phyloP scores from a whole-genome alignment of 202 grass and related monocot genomes.

The Musa balbisiana region DNA sequence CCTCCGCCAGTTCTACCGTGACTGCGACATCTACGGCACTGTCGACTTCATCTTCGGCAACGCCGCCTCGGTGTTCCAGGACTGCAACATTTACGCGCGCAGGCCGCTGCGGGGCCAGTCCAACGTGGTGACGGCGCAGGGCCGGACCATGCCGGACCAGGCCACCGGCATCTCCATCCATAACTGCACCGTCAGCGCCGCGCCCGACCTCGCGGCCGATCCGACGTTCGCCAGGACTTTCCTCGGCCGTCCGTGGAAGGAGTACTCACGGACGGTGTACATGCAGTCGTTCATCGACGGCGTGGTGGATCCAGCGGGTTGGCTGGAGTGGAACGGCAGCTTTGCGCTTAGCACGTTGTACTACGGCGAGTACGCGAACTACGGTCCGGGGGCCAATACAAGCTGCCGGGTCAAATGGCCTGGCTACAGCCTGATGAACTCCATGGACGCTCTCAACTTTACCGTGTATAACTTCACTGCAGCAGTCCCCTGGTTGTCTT shows the following conservation, averaged over 20 bases:
- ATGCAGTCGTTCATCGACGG: slow-evolving; percentile 3
- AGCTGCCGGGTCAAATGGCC: not conserved
- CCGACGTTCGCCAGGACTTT: not conserved
- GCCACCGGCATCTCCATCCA: not conserved
- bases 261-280: not conserved
- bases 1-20: slow-evolving; percentile 7
- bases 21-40: slow-evolving; percentile 9
- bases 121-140: not conserved
- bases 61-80: slow-evolving; percentile 5
- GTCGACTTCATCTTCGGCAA: slow-evolving; percentile 17
- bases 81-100: slow-evolving; percentile 6
- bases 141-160: slow-evolving; percentile 3
- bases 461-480: not conserved
- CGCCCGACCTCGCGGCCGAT: not conserved
- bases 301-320: not conserved
- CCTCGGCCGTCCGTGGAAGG: slow-evolving; percentile 3
- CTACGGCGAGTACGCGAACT: slow-evolving; percentile 5
- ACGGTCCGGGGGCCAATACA: not conserved
- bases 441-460: not conserved
- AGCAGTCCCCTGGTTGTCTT: not conserved
- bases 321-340: not conserved
- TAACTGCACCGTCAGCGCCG: slow-evolving; percentile 1
- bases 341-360: not conserved
- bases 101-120: not conserved
- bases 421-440: not conserved